Conservation (phyloP, 2,329 filamentous ascomycete genomes). For the Ophiostoma triangulosporum region DNA sequence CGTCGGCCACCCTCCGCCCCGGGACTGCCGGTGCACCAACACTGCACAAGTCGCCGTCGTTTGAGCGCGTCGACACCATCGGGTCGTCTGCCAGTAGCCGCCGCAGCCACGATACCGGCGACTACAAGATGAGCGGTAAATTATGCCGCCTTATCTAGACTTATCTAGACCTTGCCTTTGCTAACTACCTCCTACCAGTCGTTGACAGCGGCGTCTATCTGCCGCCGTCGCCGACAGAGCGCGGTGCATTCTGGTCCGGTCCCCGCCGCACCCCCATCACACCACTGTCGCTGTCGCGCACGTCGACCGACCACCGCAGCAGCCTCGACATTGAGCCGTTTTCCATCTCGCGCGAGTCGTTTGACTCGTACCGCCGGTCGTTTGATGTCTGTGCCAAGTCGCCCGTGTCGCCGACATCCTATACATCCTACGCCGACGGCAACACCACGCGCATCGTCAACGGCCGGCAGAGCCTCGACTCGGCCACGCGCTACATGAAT, state of each 20-base stretch:
- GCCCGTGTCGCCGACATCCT: conserved; percentile 20
- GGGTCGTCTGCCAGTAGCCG: conserved; percentile 46
- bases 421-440: conserved; percentile 24
- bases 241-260: conserved; percentile 58
- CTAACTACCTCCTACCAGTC: conserved; percentile 40
- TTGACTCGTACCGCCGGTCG: conserved; percentile 89
- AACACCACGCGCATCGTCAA: conserved; percentile 30
- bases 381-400: conserved; percentile 90
- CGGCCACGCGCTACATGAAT: conserved; percentile 28
- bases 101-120: conserved; percentile 47
- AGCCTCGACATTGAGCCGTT: conserved; percentile 81
- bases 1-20: background rate
- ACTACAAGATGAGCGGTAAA: conserved; percentile 73
- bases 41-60: conserved; percentile 24
- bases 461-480: conserved; percentile 72
- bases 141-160: background rate
- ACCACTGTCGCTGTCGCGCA: conserved; percentile 28
- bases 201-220: conserved; percentile 93
- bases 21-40: background rate
- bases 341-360: conserved; percentile 89
- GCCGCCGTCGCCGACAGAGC: conserved; percentile 82
- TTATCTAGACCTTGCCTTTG: background rate
- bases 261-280: conserved; percentile 5
- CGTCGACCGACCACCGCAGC: conserved; percentile 34
- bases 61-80: conserved; percentile 49